These are phyloP conservation scores for Capronia americana DNA, from an alignment of 2,329 filamentous ascomycete genomes.

Conservation along the genomic window DNA sequence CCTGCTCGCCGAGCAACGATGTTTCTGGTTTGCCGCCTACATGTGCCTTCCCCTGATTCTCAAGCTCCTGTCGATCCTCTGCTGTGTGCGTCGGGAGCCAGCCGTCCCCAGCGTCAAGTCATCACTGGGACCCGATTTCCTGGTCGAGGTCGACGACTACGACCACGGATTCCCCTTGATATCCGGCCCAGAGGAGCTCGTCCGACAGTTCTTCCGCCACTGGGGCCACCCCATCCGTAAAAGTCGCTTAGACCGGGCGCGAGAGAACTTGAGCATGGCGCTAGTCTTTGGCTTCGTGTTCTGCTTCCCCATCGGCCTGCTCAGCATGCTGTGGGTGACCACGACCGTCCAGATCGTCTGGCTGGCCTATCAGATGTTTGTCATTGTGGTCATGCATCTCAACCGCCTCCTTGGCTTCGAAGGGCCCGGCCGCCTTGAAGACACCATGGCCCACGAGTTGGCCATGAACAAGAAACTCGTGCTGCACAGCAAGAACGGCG, in stretches of 20 bases:
- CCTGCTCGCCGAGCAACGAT: slow-evolving; percentile 1
- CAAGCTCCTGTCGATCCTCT: slow-evolving; percentile 3
- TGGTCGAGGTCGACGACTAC: slow-evolving; percentile 7
- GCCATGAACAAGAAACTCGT: neutral
- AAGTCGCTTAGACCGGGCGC: neutral
- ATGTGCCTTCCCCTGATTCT: slow-evolving; percentile 3
- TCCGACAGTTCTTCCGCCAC: slow-evolving; percentile 3
- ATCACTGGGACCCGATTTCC: neutral
- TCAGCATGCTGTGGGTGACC: slow-evolving; percentile 3
- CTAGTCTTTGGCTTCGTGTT: slow-evolving; percentile 2
- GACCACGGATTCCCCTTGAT: slow-evolving; percentile 9
- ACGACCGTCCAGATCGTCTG: slow-evolving; percentile 7
- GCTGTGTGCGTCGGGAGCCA: slow-evolving; percentile 2
- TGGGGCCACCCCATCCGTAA: slow-evolving; percentile 3
- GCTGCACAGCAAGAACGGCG: slow-evolving; percentile 9
- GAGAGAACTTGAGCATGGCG: slow-evolving; percentile 4
- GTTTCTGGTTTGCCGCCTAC: slow-evolving; percentile 7
- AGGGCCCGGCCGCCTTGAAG: slow-evolving; percentile 5
- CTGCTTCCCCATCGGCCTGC: slow-evolving; percentile 4
- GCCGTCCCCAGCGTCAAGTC: neutral
- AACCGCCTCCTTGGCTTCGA: slow-evolving; percentile 3
- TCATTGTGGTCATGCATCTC: slow-evolving; percentile 9
- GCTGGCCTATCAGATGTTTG: slow-evolving; percentile 9
- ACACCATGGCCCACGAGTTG: slow-evolving; percentile 4
- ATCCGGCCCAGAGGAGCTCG: slow-evolving; percentile 2